Evolutionary conservation across 371 early-diverging fungal genomes (phyloP), one percentile per base, ranked within the genome.

Genomic region (Apophysomyces ossiformis): DNA sequence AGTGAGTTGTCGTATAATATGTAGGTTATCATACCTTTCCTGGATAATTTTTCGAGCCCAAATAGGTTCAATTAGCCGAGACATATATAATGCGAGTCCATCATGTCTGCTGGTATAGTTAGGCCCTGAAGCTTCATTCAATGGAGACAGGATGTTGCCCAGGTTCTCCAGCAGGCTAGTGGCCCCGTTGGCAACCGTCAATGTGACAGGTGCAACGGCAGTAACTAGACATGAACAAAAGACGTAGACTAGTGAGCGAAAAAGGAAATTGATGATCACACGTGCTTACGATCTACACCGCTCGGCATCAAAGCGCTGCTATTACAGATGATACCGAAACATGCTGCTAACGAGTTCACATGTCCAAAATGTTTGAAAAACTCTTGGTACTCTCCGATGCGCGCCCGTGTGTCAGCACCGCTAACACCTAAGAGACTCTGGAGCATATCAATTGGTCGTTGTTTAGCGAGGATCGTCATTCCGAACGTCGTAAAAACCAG

Each of bases 401-500:
- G 73, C 5, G 75, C 60, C 5, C 69, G 26, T 16, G 63, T 60
- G 41, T 71, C 50, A 18, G 37, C 32, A 11, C 67, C 64, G 37
- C 47, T 46, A 44, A 38, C 66, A 4, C 64, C 58, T 37, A 90
- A 57, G 13, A 92, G 66, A 35, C 79, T 78, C 36, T 86, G 80
- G 13, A 94, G 68, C 72, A 90, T 81, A 68, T 94, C 94, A 9
- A 93, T 84, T 16, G 95, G 95, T 35, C 94, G 82, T 58, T 88
- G 91, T 74, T 93, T 90, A 37, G 75, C 69, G 12, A 92, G 74
- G 15, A 92, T 71, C 8, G 76, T 77, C 37, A 93, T 70, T 4
- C 93, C 95, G 21, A 87, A 78, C 47, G 93, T 93, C 5, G 96
- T 93, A 57, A 95, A 78, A 9, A 93, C 85, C 5, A 91, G 76